Evolutionary conservation across 2,329 filamentous ascomycete species (phyloP), one percentile per base, ranked within the genome.

Genomic region (Fusarium austroafricanum): DNA sequence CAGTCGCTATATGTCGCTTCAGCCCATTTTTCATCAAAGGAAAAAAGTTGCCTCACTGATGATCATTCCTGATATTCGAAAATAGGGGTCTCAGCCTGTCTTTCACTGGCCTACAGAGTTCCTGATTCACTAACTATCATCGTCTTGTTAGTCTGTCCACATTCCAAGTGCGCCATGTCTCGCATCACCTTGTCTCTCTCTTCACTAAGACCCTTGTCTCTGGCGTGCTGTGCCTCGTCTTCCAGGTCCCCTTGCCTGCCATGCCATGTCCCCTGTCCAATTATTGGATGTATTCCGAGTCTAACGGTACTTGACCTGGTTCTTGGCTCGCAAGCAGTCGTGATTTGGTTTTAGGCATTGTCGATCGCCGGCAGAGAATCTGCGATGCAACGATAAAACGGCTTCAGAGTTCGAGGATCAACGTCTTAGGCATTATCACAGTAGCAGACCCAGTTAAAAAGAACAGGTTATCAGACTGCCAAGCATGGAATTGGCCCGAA

Each of bases 161-260:
- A 65, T 54, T 64, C 65, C 60, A 68, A 44, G 18, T 35, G 53
- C 37, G 29, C 52, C 57, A 71, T 72, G 70, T 72, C 70, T 71
- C 59, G 70, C 70, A 71, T 72, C 70, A 71, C 38, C 56, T 65
- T 55, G 47, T 61, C 54, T 61, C 43, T 53, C 42, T 65, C 52
- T 33, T 31, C 29, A 31, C 29, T 31, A 39, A 57, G 63, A 61
- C 61, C 70, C 70, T 68, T 71, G 70, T 60, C 70, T 61, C 53
- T 70, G 51, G 54, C 67, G 59, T 68, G 62, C 67, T 70, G 66
- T 70, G 56, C 57, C 58, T 53, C 50, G n/a, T 62, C 56, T 60
- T 55, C 57, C 49, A 65, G 63, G 50, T 47, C 38, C 61, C 65
- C 66, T 59, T 68, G 66, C 53, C 66, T 33, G 31, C 31, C 31